Base-by-base conservation (phyloP, 1,139 yeast genomes). In the Zygosaccharomyces sapae region DNA sequence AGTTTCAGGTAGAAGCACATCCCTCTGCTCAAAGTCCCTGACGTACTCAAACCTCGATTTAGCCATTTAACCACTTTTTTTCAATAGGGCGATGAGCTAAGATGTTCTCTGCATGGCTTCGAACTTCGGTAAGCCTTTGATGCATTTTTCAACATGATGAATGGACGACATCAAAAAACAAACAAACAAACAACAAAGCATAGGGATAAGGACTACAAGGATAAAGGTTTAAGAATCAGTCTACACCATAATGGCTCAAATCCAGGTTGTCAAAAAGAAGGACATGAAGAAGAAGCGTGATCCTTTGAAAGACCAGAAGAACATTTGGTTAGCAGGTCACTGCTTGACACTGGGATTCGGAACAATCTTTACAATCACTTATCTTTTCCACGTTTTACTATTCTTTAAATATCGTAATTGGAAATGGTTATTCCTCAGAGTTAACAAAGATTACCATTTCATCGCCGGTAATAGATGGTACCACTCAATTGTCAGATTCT, bases 1-100 rank as follows among this genome's bases (percentile, higher is more conserved):
- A 0, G 95, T 81, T 46, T 88, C 84, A 0, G 92, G 96, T 0
- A 92, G 74, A 4, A 94, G 72, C 33, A 71, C 70, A 60, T 81
- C 81, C 52, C 86, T 92, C 35, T 79, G 71, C 65, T 92, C 99
- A 66, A 88, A 92, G 50, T 72, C 70, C 58, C 81, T 83, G 41
- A 90, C 97, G 65, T 92, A 92, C 65, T 90, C 97, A 62, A 75
- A 89, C 54, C 86, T 73, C 12, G 89, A 83, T 49, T 84, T 84
- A 27, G 94, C 90, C 90, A 83, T 83, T n/a, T 22, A n/a, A 30
- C 8, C 5, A 22, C 3, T 27, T 7, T 5, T 6, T 24, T 24
- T 24, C 20, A 4, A 10, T 13, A 4, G 27, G 33, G n/a, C 25
- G 13, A 38, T 29, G 34, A 16, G 33, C n/a, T 38, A 13, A 13